Base-by-base conservation (phyloP, 371 early-diverging fungal genomes). In the Zychaea mexicana region DNA sequence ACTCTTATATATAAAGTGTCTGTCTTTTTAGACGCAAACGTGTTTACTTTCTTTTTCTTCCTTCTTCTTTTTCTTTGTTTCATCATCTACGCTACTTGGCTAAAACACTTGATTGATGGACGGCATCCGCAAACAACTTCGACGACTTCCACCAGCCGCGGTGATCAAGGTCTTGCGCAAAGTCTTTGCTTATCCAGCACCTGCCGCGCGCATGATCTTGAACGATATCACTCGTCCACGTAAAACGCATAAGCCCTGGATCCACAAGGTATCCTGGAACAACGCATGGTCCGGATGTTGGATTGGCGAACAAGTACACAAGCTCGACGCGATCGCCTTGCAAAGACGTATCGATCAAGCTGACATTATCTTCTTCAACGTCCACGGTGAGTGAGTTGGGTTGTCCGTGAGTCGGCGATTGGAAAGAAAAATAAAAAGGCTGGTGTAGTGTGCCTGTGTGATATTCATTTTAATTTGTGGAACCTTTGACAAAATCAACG, bases 211-310 rank as follows among this genome's bases (percentile, higher is more conserved):
- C 30, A 49, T 68, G 45, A 68, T 80, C 46, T 52, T 80, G 17
- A 67, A 77, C 52, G 77, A 77, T 64, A 56, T 80, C 4, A 73
- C 74, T 21, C 71, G 72, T 21, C 78, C 81, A n/a, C 64, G 72
- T 30, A 61, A 67, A 17, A 52, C 57, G 17, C 81, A 80, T 64
- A 75, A 73, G 36, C 67, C 71, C n/a, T 81, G 74, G 76, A 81
- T 81, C 26, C 72, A 69, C 55, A 73, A 77, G 52, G 75, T 77
- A 0, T 46, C 68, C 3, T 67, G 74, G 68, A 69, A 73, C 30
- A 59, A 64, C 2, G 75, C 68, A 42, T 77, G 81, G 76, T 70
- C 70, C 31, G 78, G 78, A 13, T 81, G 76, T 52, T 81, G 81
- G 81, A 72, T 77, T 31, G 81, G 78, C 12, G 74, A 77, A 52